Base-by-base conservation (phyloP, 345 rosid genomes). In the Eutrema japonicum region DNA sequence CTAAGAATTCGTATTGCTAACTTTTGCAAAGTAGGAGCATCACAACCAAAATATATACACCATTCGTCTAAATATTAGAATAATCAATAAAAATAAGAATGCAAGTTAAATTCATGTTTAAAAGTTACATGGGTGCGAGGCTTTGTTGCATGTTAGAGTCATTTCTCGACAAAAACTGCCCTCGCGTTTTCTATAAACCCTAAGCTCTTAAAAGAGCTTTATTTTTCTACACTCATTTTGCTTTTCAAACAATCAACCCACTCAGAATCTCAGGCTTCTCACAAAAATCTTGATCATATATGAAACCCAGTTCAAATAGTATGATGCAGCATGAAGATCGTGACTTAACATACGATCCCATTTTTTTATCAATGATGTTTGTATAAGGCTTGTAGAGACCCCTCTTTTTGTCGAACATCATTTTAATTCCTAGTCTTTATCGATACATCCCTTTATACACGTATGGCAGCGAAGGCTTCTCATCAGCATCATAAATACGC, bases 341-440 rank as follows among this genome's bases (percentile, higher is more conserved):
- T 8, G 58, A 0, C 36, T n/a, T 3, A 66, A 50, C 58, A 66
- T 66, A 11, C 58, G 22, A 50, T 65, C 70, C 47, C 48, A 65
- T n/a, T 8, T 58, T 49, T 11, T 2, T 5, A 41, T 61, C 38
- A 32, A 43, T 63, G 27, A 63, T 45, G 0, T 32, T 41, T 10
- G 35, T 66, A 13, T 42, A 68, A 54, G 42, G 63, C 42, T 41
- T 54, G 41, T 68, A 68, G 6, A 42, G 30, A 9, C 0, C 4
- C 0, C 12, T 2, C 2, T 33, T 55, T 27, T 7, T 40, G 4
- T 30, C 7, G 11, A 43, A 68, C 1, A 68, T 32, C 8, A 16
- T 30, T 4, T 68, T 68, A 6, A 55, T 68, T 2, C 64, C 54
- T 43, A 32, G 32, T 11, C 36, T 35, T 42, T 53, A 35, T 32